Conservation (phyloP, 306 rosid species). For the Lathyrus aphaca region DNA sequence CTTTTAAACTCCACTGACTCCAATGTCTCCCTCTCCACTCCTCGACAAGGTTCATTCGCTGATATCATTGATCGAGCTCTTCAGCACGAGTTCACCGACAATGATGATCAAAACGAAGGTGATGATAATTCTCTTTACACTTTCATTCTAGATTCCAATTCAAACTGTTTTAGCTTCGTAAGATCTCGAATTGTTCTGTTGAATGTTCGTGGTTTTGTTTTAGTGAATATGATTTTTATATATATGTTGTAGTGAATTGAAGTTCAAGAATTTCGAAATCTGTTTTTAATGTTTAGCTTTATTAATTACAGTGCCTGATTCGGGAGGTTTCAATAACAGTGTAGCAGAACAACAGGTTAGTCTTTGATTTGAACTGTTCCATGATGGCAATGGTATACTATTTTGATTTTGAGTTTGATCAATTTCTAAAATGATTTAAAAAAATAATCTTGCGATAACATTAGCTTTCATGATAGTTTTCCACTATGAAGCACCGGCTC, state of each 20-base stretch:
- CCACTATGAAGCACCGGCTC: too few species aligned
- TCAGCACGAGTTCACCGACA: constrained; percentile 92
- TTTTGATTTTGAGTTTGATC: constrained; percentile 12
- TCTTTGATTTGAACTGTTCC: constrained; percentile 20
- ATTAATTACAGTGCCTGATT: constrained; percentile 69
- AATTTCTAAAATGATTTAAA: not conserved
- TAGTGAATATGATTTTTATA: not conserved
- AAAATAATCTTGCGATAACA: not conserved
- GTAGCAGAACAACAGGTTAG: constrained; percentile 98
- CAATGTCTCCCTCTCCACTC: constrained; percentile 64
- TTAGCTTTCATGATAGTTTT: constrained; percentile 1
- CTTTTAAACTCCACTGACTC: constrained; percentile 61
- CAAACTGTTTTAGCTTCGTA: constrained; percentile 4
- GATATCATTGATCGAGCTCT: constrained; percentile 95
- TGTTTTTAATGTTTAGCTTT: constrained; percentile 25
- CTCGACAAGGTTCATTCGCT: constrained; percentile 83
- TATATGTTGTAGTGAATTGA: not conserved
- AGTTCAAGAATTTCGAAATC: constrained; percentile 20
- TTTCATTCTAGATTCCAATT: constrained; percentile 10
- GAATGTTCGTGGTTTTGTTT: constrained; percentile 2
- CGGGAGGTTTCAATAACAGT: constrained; percentile 95
- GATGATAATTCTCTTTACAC: constrained; percentile 5
- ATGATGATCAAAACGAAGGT: constrained; percentile 94
- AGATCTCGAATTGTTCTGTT: constrained; percentile 31
- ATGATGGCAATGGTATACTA: not conserved